Conservation (phyloP, 192 early-diverging fungal species). For the Piromyces finnis region DNA sequence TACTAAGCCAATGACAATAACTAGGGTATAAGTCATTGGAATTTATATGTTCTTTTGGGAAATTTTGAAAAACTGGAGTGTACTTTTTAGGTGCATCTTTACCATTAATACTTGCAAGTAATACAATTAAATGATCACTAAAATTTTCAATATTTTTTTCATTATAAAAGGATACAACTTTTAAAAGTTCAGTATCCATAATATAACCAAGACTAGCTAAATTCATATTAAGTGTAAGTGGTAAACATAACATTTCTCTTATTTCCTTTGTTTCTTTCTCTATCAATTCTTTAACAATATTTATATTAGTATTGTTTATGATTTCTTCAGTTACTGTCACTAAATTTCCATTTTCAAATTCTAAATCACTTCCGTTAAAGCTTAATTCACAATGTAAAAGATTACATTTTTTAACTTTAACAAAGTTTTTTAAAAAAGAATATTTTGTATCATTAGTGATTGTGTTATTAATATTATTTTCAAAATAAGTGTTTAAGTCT, state of each 20-base stretch:
- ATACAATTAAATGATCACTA: neutral
- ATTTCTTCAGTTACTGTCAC: neutral
- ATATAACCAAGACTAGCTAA: neutral
- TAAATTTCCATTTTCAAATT: neutral
- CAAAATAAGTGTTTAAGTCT: neutral
- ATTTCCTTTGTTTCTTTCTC: neutral
- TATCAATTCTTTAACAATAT: neutral
- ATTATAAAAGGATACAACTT: neutral
- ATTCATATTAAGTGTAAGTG: neutral
- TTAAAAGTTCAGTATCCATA: neutral
- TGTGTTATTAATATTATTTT: neutral
- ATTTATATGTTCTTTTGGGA: neutral
- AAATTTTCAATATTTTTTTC: neutral
- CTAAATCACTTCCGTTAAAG: neutral
- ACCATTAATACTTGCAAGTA: neutral
- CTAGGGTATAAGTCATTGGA: neutral
- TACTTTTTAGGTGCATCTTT: neutral
- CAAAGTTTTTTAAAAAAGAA: neutral
- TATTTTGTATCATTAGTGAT: neutral
- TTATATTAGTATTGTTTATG: neutral
- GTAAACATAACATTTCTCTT: neutral
- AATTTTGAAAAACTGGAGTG: neutral
- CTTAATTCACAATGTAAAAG: neutral
- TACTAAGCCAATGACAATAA: neutral
- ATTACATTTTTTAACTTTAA: neutral